phyloP scores from a whole-genome alignment of 345 rosid genomes.

The Passiflora organensis region DNA sequence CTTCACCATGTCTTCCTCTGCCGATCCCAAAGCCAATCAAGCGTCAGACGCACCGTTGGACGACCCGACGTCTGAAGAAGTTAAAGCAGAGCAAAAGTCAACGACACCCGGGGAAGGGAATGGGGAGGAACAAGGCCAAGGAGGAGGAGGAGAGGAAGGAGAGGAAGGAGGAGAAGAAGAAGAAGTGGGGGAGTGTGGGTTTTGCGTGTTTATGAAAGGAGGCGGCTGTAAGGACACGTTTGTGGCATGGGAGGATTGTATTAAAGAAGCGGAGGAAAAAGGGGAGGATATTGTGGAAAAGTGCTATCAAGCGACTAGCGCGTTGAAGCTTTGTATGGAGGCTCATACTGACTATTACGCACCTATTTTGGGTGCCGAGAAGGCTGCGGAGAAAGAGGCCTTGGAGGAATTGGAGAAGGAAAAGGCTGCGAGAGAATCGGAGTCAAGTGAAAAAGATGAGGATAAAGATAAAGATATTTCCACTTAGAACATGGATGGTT shows the following conservation, averaged over 20 bases:
- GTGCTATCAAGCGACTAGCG: slow-evolving; percentile 55
- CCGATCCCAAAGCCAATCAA: slow-evolving; percentile 8
- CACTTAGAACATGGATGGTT: too few species aligned
- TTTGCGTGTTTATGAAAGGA: slow-evolving; percentile 87
- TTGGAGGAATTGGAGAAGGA: too few species aligned
- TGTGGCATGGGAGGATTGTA: too few species aligned
- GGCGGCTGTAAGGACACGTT: slow-evolving; percentile 94
- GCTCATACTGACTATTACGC: too few species aligned
- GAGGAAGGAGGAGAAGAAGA: slow-evolving; percentile 45
- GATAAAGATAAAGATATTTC: too few species aligned
- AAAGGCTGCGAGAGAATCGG: too few species aligned
- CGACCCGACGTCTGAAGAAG: not conserved
- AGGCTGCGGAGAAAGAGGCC: slow-evolving; percentile 14
- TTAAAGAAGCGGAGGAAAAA: slow-evolving; percentile 60
- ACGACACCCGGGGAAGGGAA: not conserved
- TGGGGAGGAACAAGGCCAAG: not conserved
- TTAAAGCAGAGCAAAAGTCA: slow-evolving; percentile 1
- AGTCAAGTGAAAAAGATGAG: too few species aligned
- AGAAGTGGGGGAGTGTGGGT: slow-evolving; percentile 78
- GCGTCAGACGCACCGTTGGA: not conserved
- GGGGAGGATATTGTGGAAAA: slow-evolving; percentile 69
- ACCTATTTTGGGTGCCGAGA: slow-evolving; percentile 78
- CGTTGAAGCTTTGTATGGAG: too few species aligned
- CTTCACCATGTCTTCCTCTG: not conserved
- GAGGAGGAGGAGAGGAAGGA: too few species aligned